Conservation (phyloP, 2,329 filamentous ascomycete species). For the Botrytis deweyae region DNA sequence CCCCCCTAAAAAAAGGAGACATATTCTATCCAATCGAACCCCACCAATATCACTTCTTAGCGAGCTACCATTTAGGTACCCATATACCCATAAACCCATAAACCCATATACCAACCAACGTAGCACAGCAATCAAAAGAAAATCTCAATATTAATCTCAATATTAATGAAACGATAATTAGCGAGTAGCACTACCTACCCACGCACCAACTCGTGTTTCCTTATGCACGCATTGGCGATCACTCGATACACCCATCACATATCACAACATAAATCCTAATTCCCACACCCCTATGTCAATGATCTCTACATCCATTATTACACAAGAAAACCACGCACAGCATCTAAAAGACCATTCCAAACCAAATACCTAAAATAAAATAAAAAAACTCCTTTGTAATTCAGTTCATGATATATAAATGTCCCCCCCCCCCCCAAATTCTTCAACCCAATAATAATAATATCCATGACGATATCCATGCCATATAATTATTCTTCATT, state of each 20-base stretch:
- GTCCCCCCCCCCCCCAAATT: not conserved
- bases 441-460: not conserved
- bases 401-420: slow-evolving; percentile 13
- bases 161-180: too few relatives aligned
- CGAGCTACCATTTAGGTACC: not conserved
- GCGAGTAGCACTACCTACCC: not conserved
- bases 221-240: not conserved
- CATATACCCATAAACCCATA: too few relatives aligned
- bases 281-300: not conserved
- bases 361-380: not conserved
- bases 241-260: not conserved
- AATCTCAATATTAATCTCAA: not conserved
- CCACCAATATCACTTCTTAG: not conserved
- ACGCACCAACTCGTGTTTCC: not conserved
- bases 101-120: too few relatives aligned
- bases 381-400: not conserved
- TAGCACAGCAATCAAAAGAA: not conserved
- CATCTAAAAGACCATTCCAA: not conserved
- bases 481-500: slow-evolving; percentile 2
- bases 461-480: not conserved
- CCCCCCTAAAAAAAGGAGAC: not conserved
- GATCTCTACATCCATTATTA: not conserved
- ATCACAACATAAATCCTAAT: too few relatives aligned
- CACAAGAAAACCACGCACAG: not conserved
- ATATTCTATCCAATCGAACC: not conserved